phyloP scores from a whole-genome alignment of 177 flowering plant genomes.

The Vitis hybrid region DNA sequence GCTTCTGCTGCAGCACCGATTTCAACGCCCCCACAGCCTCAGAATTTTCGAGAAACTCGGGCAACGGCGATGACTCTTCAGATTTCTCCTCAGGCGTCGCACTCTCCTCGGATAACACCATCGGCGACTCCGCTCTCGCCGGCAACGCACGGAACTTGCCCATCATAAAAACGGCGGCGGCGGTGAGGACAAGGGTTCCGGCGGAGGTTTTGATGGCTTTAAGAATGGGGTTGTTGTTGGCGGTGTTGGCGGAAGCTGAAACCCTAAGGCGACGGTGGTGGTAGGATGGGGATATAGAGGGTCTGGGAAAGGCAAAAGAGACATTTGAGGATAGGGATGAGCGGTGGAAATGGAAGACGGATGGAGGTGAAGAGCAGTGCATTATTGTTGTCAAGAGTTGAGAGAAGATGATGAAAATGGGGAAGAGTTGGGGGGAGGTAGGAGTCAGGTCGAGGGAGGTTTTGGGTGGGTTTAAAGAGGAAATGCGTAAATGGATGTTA shows the following conservation, averaged over 20 bases:
- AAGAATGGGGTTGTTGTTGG: slow-evolving; percentile 6
- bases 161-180: slow-evolving; percentile 29
- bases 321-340: too few relatives aligned
- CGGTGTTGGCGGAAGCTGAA: not conserved
- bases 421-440: too few relatives aligned
- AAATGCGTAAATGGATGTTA: too few relatives aligned
- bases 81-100: slow-evolving; percentile 11
- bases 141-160: slow-evolving; percentile 31
- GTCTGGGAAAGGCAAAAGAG: too few relatives aligned
- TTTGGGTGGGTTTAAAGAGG: too few relatives aligned
- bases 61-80: slow-evolving; percentile 31
- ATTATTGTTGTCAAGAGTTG: not conserved
- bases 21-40: slow-evolving; percentile 57
- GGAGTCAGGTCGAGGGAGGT: too few relatives aligned
- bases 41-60: slow-evolving; percentile 42
- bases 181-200: slow-evolving; percentile 34
- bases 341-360: not conserved
- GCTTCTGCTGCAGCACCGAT: slow-evolving; percentile 50
- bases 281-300: not conserved
- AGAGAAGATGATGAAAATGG: not conserved
- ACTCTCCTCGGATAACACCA: slow-evolving; percentile 15
- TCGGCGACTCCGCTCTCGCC: slow-evolving; percentile 46
- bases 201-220: slow-evolving; percentile 32
- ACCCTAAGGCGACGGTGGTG: not conserved
- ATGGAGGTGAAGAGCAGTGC: slow-evolving; percentile 9